A percentile compares a stretch with the other conserved stretches of the same genome.
phyloP scores from a whole-genome alignment of 2,329 filamentous ascomycete genomes.

The Colletotrichum spinosum region DNA sequence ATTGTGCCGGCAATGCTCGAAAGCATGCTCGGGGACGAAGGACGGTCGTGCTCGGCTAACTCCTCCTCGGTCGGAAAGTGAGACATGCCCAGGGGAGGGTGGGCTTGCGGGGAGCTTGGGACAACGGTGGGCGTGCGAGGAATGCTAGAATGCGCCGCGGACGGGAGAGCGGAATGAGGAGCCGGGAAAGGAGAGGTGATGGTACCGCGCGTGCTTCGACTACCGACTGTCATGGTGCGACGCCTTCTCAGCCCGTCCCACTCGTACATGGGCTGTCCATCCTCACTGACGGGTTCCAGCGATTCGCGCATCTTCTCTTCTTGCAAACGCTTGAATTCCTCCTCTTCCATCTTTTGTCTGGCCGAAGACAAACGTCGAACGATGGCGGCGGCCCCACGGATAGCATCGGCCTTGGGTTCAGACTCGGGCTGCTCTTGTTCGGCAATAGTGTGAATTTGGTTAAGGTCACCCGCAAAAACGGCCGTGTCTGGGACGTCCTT shows the following conservation, averaged over 20 bases:
- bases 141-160: slow-evolving; percentile 42
- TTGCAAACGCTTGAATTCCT: slow-evolving; percentile 82
- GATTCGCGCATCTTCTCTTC: slow-evolving; percentile 80
- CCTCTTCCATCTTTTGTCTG: slow-evolving; percentile 81
- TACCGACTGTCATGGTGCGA: slow-evolving; percentile 62
- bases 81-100: slow-evolving; percentile 90
- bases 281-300: slow-evolving; percentile 81
- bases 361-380: slow-evolving; percentile 83
- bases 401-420: slow-evolving; percentile 95
- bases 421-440: slow-evolving; percentile 96
- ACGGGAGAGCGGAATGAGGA: slow-evolving; percentile 18
- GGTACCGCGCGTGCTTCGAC: slow-evolving; percentile 41
- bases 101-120: slow-evolving; percentile 45
- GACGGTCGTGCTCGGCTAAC: slow-evolving; percentile 64
- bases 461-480: slow-evolving; percentile 90
- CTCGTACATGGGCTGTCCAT: slow-evolving; percentile 77
- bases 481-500: slow-evolving; percentile 96
- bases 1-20: slow-evolving; percentile 70
- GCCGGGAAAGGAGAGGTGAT: slow-evolving; percentile 25
- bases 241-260: slow-evolving; percentile 92
- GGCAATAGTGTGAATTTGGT: slow-evolving; percentile 94
- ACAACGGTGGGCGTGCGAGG: slow-evolving; percentile 42
- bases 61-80: slow-evolving; percentile 79
- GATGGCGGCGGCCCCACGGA: slow-evolving; percentile 90
- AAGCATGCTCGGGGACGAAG: slow-evolving; percentile 59